These are phyloP conservation scores for Penicillium sp. DNA, from an alignment of 2,329 filamentous ascomycete genomes.

Conservation along the genomic window DNA sequence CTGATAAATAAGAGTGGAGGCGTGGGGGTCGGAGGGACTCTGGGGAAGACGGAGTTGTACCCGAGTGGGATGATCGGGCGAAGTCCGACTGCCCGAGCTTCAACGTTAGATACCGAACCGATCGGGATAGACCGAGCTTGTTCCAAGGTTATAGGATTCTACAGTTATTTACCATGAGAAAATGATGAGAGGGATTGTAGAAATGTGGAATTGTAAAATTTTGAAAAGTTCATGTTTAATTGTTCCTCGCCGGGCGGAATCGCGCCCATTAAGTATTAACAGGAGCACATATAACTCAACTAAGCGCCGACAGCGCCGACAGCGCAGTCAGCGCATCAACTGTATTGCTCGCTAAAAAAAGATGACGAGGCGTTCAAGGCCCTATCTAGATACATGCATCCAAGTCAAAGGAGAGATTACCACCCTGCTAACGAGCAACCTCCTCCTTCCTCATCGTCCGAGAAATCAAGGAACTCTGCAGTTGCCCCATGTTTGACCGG, in stretches of 20 bases:
- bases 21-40: constrained; percentile 11
- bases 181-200: not conserved
- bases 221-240: not conserved
- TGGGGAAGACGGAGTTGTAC: constrained; percentile 4
- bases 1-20: not conserved
- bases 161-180: not conserved
- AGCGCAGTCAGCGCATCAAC: not conserved
- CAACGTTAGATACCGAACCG: not conserved
- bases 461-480: not conserved
- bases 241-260: not conserved
- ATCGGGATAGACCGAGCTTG: not conserved
- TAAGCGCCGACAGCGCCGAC: not conserved
- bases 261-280: not conserved
- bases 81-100: constrained; percentile 2
- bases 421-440: not conserved
- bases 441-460: not conserved
- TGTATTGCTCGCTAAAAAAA: not conserved
- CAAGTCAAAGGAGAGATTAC: not conserved
- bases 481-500: not conserved
- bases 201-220: not conserved
- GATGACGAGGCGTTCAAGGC: not conserved
- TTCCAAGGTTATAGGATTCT: not conserved
- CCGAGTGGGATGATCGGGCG: constrained; percentile 1
- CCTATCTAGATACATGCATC: not conserved
- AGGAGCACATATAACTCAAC: not conserved